Conservation (phyloP, 768 basidiomycete species). For the Serendipita sp. region DNA sequence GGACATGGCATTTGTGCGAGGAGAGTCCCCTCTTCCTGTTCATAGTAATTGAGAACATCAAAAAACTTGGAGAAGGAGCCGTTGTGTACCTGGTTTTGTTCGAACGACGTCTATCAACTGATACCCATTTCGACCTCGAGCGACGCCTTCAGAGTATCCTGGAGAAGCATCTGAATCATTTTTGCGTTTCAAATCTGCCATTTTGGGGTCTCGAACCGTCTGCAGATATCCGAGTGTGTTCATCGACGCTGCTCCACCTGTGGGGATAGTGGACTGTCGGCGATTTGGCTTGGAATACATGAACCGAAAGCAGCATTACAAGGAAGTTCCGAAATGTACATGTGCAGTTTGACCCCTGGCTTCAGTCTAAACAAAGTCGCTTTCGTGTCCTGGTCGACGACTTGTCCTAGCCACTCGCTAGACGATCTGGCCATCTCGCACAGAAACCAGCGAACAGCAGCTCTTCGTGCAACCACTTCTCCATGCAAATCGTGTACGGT, state of each 20-base stretch:
- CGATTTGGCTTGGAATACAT: neutral
- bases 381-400: slow-evolving; percentile 16
- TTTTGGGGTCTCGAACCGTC: slow-evolving; percentile 34
- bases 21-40: slow-evolving; percentile 56
- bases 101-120: slow-evolving; percentile 57
- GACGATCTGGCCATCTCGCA: slow-evolving; percentile 36
- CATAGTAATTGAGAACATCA: neutral
- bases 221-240: slow-evolving; percentile 61
- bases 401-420: slow-evolving; percentile 30
- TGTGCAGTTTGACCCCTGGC: slow-evolving; percentile 32
- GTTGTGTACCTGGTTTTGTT: slow-evolving; percentile 62
- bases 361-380: slow-evolving; percentile 33
- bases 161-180: slow-evolving; percentile 11
- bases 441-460: slow-evolving; percentile 62
- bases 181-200: slow-evolving; percentile 54
- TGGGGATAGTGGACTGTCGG: neutral
- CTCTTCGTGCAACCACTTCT: slow-evolving; percentile 76
- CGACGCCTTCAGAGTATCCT: slow-evolving; percentile 25
- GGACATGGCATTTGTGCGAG: slow-evolving; percentile 70
- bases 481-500: slow-evolving; percentile 82
- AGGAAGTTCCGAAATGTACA: slow-evolving; percentile 68
- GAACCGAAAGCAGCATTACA: slow-evolving; percentile 23
- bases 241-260: slow-evolving; percentile 85
- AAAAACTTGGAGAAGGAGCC: too few species aligned
- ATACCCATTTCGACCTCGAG: slow-evolving; percentile 75